These are phyloP conservation scores for Mucor racemosus DNA, from an alignment of 371 early-diverging fungal genomes.

Conservation along the genomic window DNA sequence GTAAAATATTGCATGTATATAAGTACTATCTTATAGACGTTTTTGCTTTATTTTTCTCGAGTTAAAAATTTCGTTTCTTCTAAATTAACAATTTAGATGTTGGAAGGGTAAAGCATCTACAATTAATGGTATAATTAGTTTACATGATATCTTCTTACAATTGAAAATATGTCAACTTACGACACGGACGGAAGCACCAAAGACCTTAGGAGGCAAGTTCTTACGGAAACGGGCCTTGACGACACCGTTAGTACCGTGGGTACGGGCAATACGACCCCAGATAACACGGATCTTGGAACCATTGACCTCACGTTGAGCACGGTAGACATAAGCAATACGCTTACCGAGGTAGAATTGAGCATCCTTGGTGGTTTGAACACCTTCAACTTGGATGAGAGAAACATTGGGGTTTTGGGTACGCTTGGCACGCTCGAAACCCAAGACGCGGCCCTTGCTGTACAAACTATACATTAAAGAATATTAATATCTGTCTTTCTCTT, in stretches of 20 bases:
- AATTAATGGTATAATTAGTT: constrained; percentile 5
- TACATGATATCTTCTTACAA: background rate
- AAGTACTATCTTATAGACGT: background rate
- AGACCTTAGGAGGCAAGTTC: constrained; percentile 91
- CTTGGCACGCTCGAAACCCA: constrained; percentile 92
- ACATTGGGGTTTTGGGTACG: constrained; percentile 87
- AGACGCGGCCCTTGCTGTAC: constrained; percentile 94
- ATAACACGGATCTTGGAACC: constrained; percentile 93
- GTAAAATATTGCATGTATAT: background rate
- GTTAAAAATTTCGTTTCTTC: constrained; percentile 5
- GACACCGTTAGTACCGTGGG: constrained; percentile 91
- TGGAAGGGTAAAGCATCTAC: constrained; percentile 93
- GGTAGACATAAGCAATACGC: constrained; percentile 82
- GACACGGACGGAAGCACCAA: constrained; percentile 81
- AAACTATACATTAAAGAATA: constrained; percentile 63
- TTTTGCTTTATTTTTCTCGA: constrained; percentile 6
- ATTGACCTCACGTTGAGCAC: constrained; percentile 86
- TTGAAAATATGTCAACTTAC: constrained; percentile 8
- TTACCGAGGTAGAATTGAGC: constrained; percentile 89
- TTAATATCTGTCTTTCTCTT: background rate
- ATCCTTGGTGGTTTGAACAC: constrained; percentile 85
- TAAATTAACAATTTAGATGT: constrained; percentile 57
- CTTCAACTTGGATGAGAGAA: constrained; percentile 91
- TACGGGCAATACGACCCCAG: constrained; percentile 94
- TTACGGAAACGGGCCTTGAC: constrained; percentile 93